Conservation (phyloP, 2,329 filamentous ascomycete species). For the Botrytis porri region DNA sequence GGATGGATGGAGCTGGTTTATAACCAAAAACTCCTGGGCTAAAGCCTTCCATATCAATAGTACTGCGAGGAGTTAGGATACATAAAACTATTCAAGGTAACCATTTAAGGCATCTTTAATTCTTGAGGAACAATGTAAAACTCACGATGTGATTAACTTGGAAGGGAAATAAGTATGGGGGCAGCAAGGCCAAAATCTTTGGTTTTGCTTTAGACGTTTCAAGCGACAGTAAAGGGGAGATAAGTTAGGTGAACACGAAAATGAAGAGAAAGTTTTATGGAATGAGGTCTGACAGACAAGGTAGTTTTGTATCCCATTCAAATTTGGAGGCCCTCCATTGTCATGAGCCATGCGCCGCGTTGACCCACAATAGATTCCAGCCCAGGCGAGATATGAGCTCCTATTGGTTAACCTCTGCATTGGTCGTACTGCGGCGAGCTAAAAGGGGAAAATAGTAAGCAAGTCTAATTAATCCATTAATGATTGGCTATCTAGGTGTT, state of each 20-base stretch:
- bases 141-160: background rate
- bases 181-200: background rate
- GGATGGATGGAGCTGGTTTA: background rate
- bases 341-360: background rate
- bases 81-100: background rate
- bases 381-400: background rate
- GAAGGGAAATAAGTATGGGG: background rate
- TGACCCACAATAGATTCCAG: background rate
- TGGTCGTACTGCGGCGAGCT: background rate
- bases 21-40: background rate
- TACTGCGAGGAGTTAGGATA: background rate
- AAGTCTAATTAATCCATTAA: background rate
- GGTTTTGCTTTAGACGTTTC: too few relatives aligned
- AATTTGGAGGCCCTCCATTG: constrained; percentile 8
- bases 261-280: background rate
- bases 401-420: background rate
- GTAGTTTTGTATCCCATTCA: constrained; percentile 8
- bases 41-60: background rate
- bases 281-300: background rate
- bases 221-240: background rate
- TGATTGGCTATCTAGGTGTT: background rate
- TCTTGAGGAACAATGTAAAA: background rate
- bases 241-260: background rate
- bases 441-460: background rate
- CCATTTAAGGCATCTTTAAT: background rate